Conservation (phyloP, 2,329 filamentous ascomycete genomes). For the Remersonia thermophila region DNA sequence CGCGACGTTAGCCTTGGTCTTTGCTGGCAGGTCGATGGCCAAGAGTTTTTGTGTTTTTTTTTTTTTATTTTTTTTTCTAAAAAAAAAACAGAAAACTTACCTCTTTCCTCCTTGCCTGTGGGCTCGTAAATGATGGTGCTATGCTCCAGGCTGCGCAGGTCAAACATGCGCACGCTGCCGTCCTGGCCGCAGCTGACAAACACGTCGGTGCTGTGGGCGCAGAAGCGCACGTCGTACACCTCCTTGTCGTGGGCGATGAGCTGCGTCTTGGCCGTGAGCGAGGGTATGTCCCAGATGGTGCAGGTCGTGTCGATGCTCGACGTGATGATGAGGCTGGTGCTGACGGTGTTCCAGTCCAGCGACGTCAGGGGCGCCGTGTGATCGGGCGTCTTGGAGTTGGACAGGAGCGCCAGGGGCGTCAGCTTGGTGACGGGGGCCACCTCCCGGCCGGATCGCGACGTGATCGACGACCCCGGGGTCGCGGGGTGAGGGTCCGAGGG, state of each 20-base stretch:
- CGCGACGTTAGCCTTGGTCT: too few relatives aligned
- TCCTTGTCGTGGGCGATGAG: conserved; percentile 98
- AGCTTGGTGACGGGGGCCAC: conserved; percentile 56
- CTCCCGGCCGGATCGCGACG: conserved; percentile 46
- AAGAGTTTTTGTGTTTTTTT: too few relatives aligned
- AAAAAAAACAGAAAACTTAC: conserved; percentile 30
- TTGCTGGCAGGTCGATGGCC: too few relatives aligned
- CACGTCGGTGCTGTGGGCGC: conserved; percentile 94
- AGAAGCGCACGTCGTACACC: conserved; percentile 96
- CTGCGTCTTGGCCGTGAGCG: conserved; percentile 93
- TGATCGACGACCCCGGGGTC: conserved; percentile 53
- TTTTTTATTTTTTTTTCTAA: too few relatives aligned
- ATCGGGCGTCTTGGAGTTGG: conserved; percentile 96
- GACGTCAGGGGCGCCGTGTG: conserved; percentile 95
- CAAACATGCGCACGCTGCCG: conserved; percentile 97
- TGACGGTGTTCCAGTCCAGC: conserved; percentile 95
- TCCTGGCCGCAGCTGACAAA: conserved; percentile 97
- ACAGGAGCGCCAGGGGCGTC: conserved; percentile 81
- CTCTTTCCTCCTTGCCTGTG: conserved; percentile 67
- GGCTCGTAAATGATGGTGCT: conserved; percentile 99
- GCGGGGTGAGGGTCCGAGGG: conserved; percentile 50
- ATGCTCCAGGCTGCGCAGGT: conserved; percentile 88
- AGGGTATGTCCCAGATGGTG: conserved; percentile 99
- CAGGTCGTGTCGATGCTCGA: conserved; percentile 98
- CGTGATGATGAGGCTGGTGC: conserved; percentile 93